These are phyloP conservation scores for Naganishia onofrii DNA, from an alignment of 768 basidiomycete species.

Conservation along the genomic window DNA sequence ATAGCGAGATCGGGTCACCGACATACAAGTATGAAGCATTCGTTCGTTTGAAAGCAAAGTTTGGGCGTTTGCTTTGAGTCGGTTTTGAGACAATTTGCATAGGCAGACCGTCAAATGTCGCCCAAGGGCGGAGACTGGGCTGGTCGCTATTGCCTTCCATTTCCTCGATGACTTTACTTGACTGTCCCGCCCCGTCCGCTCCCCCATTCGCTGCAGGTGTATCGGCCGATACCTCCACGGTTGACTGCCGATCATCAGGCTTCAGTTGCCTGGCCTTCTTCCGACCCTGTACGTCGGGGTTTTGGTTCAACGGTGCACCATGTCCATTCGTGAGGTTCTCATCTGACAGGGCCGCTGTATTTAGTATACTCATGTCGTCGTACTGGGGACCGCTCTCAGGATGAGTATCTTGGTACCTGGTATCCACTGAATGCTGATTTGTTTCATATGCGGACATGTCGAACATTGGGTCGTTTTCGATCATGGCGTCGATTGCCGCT, in stretches of 20 bases:
- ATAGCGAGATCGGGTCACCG: slow-evolving; percentile 83
- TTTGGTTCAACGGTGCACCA: not conserved
- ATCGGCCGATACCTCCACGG: not conserved
- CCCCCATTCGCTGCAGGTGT: not conserved
- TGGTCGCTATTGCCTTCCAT: slow-evolving; percentile 20
- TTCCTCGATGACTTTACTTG: slow-evolving; percentile 10
- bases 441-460: slow-evolving; percentile 5
- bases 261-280: not conserved
- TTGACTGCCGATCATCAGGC: not conserved
- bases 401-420: not conserved
- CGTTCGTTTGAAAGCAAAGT: slow-evolving; percentile 57
- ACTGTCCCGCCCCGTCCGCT: slow-evolving; percentile 1
- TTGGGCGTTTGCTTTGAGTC: slow-evolving; percentile 61
- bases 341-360: not conserved
- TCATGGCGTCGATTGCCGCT: slow-evolving; percentile 21
- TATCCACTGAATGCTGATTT: not conserved
- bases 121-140: slow-evolving; percentile 60
- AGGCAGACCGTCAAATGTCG: slow-evolving; percentile 84
- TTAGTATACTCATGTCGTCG: slow-evolving; percentile 9
- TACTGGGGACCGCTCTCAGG: not conserved
- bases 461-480: slow-evolving; percentile 19
- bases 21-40: slow-evolving; percentile 82
- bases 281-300: not conserved
- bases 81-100: slow-evolving; percentile 95
- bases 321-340: not conserved